Conservation (phyloP, 345 rosid genomes). For the Jatropha curcas region DNA sequence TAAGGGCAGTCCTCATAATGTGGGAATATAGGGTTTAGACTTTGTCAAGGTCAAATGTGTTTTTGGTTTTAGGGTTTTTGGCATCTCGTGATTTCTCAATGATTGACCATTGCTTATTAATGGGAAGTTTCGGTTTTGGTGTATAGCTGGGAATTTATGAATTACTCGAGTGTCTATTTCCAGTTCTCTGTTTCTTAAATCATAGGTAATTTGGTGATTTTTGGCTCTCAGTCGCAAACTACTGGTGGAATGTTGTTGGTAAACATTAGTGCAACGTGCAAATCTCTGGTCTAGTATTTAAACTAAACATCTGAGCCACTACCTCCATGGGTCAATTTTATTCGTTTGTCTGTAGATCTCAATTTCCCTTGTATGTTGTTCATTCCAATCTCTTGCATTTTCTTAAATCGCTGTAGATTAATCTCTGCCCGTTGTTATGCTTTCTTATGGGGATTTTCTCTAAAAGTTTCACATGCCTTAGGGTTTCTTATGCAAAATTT, state of each 20-base stretch:
- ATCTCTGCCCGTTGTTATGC: not conserved
- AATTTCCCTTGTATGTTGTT: not conserved
- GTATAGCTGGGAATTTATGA: not conserved
- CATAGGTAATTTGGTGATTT: not conserved
- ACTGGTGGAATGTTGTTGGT: not conserved
- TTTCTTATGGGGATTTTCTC: not conserved
- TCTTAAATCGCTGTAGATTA: not conserved
- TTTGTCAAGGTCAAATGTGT: not conserved
- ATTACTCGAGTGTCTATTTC: not conserved
- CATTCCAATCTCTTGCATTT: not conserved
- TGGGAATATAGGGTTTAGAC: constrained; percentile 10
- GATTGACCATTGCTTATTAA: not conserved
- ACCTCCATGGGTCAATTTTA: not conserved
- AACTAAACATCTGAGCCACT: not conserved
- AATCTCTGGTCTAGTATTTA: not conserved
- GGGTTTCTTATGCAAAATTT: not conserved
- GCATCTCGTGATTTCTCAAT: not conserved
- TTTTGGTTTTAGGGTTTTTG: not conserved
- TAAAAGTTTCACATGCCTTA: not conserved
- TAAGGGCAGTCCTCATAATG: not conserved
- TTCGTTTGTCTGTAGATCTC: not conserved
- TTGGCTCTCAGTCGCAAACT: not conserved
- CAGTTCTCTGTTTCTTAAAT: not conserved
- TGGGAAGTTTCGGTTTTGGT: not conserved
- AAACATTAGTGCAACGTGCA: not conserved